Percentiles rank a stretch among this genome's conserved stretches.
Conservation (phyloP, 225 moss, liverwort and hornwort genomes). For the Polytrichum formosum region DNA sequence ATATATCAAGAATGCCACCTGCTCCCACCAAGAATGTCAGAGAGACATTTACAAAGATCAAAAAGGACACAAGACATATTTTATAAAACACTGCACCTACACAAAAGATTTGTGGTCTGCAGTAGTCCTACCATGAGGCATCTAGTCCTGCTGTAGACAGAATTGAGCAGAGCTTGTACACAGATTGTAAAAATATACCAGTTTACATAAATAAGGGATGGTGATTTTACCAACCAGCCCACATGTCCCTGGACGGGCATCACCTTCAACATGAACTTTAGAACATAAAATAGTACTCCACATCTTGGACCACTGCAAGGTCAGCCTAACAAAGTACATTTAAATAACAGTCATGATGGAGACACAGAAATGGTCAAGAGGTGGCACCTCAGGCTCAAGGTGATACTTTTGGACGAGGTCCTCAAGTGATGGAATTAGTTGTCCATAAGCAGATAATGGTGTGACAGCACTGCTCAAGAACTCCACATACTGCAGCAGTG, state of each 20-base stretch:
- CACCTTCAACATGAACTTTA: neutral
- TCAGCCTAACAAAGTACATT: neutral
- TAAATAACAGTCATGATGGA: neutral
- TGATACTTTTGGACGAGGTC: conserved; percentile 96
- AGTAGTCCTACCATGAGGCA: no score
- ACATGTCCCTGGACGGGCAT: no score
- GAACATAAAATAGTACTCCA: neutral
- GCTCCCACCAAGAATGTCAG: conserved; percentile 15
- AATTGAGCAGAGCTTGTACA: no score
- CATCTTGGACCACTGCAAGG: no score
- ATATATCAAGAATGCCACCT: conserved; percentile 96
- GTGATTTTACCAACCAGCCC: no score
- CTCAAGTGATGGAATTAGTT: conserved; percentile 90
- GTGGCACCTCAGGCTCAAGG: conserved; percentile 86
- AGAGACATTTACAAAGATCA: conserved; percentile 2
- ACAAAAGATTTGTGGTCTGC: no score
- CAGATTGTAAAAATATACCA: no score
- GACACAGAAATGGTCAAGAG: neutral
- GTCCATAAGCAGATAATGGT: conserved; percentile 83
- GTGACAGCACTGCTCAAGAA: conserved; percentile 86
- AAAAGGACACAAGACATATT: neutral
- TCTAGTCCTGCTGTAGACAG: no score
- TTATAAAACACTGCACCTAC: no score
- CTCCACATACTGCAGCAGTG: conserved; percentile 97
- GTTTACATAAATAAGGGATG: no score